phyloP scores from a whole-genome alignment of 805 yeast species.

The Kuraishia molischiana region DNA sequence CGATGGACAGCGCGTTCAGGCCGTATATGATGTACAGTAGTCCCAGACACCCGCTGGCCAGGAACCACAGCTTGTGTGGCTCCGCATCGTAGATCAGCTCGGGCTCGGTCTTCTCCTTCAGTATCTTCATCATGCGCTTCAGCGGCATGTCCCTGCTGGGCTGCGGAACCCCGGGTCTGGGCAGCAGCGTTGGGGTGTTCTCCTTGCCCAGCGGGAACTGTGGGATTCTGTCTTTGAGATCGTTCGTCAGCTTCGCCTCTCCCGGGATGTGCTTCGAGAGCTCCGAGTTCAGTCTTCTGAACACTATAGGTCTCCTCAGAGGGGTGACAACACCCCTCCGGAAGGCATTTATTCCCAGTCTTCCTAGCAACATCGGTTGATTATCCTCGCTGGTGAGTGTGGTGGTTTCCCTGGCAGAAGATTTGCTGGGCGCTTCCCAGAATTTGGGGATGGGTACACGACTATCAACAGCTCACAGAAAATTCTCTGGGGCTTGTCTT shows the following conservation, averaged over 20 bases:
- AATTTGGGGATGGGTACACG: too few species aligned
- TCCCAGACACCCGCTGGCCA: constrained; percentile 60
- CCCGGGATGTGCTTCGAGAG: constrained; percentile 41
- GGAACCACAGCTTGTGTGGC: constrained; percentile 69
- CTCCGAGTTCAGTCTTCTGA: background rate
- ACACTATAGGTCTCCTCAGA: background rate
- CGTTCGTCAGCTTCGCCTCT: constrained; percentile 33
- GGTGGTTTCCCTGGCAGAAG: too few species aligned
- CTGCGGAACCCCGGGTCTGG: constrained; percentile 71
- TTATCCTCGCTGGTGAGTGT: too few species aligned
- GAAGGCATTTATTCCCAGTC: background rate
- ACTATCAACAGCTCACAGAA: too few species aligned
- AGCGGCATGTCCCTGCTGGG: constrained; percentile 48
- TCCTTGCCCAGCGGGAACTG: constrained; percentile 57
- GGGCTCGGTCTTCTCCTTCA: constrained; percentile 45
- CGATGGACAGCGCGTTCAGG: constrained; percentile 27
- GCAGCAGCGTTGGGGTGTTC: constrained; percentile 54
- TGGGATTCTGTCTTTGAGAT: constrained; percentile 51
- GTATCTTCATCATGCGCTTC: constrained; percentile 48
- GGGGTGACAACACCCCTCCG: too few species aligned
- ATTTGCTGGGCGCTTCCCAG: too few species aligned
- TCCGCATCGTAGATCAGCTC: constrained; percentile 78
- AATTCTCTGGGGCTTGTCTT: too few species aligned
- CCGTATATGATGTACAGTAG: constrained; percentile 64
- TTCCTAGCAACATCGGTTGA: background rate